A percentile compares a stretch with the other conserved stretches of the same genome.
phyloP scores from a whole-genome alignment of 306 rosid genomes.

The Prunus dulcis region DNA sequence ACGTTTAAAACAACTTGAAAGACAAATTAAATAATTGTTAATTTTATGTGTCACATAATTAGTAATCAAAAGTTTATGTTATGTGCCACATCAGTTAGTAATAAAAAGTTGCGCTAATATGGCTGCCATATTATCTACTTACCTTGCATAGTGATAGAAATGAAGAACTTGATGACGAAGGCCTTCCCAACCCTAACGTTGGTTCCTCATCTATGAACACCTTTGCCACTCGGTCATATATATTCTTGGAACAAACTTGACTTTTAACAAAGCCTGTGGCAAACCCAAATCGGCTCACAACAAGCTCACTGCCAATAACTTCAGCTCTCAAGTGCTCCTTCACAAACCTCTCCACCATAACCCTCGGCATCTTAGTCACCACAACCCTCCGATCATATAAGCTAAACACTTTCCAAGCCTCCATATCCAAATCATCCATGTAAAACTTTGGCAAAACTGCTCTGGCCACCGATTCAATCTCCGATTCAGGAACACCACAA shows the following conservation, averaged over 20 bases:
- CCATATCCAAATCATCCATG: constrained; percentile 70
- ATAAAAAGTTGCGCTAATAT: background rate
- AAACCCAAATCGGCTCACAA: constrained; percentile 50
- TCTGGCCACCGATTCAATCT: constrained; percentile 67
- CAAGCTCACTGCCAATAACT: constrained; percentile 59
- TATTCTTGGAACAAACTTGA: background rate
- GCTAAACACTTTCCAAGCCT: constrained; percentile 60
- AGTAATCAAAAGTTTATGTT: background rate
- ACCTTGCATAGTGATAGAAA: constrained; percentile 62
- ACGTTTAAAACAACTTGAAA: too few species aligned
- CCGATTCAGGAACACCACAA: constrained; percentile 47
- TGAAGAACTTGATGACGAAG: constrained; percentile 26
- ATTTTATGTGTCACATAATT: background rate
- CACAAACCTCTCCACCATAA: constrained; percentile 78
- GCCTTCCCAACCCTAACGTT: constrained; percentile 44
- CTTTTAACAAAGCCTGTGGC: constrained; percentile 61
- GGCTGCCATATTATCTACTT: background rate
- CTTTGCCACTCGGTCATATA: constrained; percentile 33
- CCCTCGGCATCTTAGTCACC: constrained; percentile 60
- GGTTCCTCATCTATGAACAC: constrained; percentile 36
- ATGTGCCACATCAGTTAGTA: background rate
- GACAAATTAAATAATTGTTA: background rate
- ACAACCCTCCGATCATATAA: constrained; percentile 42
- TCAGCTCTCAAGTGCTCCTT: constrained; percentile 77
- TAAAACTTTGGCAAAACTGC: constrained; percentile 87